phyloP scores from a whole-genome alignment of 257 asterid species.

The Plectranthus barbatus region DNA sequence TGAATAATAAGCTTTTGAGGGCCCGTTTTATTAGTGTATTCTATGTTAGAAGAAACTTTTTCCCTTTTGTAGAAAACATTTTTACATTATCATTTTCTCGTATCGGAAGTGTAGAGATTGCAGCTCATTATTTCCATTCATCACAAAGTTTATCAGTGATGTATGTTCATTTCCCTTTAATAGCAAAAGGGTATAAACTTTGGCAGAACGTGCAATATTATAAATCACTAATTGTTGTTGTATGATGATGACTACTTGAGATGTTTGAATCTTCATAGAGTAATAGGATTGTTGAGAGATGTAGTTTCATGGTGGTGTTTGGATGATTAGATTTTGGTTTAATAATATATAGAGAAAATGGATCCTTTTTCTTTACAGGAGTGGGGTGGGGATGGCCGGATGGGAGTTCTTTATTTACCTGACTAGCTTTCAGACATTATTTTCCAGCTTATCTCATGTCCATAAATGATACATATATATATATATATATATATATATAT shows the following conservation, averaged over 20 bases:
- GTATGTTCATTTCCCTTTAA: not conserved
- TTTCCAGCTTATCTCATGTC: slow-evolving; percentile 58
- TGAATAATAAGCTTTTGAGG: slow-evolving; percentile 48
- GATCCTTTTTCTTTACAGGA: not conserved
- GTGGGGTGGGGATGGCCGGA: no score
- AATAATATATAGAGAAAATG: not conserved
- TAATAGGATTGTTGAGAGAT: not conserved
- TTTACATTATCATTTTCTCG: not conserved
- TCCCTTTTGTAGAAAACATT: not conserved
- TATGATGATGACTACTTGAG: not conserved
- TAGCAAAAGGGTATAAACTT: not conserved
- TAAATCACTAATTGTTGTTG: not conserved
- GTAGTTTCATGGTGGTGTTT: not conserved
- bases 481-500: no score
- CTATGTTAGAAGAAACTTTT: not conserved
- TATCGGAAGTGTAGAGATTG: not conserved
- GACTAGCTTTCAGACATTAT: slow-evolving; percentile 13
- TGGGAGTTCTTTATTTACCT: no score
- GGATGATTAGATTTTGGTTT: not conserved
- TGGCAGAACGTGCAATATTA: not conserved
- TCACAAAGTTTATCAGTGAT: not conserved
- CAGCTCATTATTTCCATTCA: not conserved
- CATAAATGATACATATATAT: slow-evolving; percentile 49
- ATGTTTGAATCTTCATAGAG: not conserved
- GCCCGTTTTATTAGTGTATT: slow-evolving; percentile 40